Conservation (phyloP, 2,329 filamentous ascomycete genomes). For the Monascus ruber region DNA sequence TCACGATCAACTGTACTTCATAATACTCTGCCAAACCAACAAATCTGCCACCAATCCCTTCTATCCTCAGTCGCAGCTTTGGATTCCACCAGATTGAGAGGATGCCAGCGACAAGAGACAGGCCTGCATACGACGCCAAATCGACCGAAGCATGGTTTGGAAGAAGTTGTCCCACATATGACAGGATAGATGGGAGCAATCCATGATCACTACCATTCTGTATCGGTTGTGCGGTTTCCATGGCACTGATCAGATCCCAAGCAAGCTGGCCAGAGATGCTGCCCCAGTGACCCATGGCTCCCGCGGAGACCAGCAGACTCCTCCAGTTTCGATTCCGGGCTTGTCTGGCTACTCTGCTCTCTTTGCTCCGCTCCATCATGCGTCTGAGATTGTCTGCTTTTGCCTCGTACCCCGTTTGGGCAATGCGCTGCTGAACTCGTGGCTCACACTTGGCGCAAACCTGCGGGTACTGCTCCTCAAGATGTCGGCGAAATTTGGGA, state of each 20-base stretch:
- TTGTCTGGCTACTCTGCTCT: slow-evolving; percentile 20
- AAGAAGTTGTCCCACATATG: slow-evolving; percentile 9
- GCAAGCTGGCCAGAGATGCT: slow-evolving; percentile 33
- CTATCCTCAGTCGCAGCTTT: slow-evolving; percentile 32
- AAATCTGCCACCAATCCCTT: slow-evolving; percentile 30
- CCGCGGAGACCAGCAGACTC: slow-evolving; percentile 30
- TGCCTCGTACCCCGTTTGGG: slow-evolving; percentile 64
- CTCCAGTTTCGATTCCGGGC: slow-evolving; percentile 31
- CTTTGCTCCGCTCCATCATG: slow-evolving; percentile 55
- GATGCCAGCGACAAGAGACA: slow-evolving; percentile 31
- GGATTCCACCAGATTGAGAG: slow-evolving; percentile 41
- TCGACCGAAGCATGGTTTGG: slow-evolving; percentile 18
- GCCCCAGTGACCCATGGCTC: slow-evolving; percentile 31
- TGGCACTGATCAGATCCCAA: slow-evolving; percentile 30
- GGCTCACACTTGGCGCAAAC: slow-evolving; percentile 74
- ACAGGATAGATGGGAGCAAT: slow-evolving; percentile 9
- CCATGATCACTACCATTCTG: slow-evolving; percentile 4
- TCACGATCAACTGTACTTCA: slow-evolving; percentile 33
- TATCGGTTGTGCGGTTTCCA: slow-evolving; percentile 11
- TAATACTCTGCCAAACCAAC: slow-evolving; percentile 36
- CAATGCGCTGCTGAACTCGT: slow-evolving; percentile 57
- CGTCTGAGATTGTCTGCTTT: slow-evolving; percentile 69
- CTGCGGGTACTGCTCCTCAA: slow-evolving; percentile 79
- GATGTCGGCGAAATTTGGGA: slow-evolving; percentile 55
- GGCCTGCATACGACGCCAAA: slow-evolving; percentile 22